Conservation (phyloP, 495 filamentous ascomycete genomes). For the Hyphodiscus hymeniophilus region DNA sequence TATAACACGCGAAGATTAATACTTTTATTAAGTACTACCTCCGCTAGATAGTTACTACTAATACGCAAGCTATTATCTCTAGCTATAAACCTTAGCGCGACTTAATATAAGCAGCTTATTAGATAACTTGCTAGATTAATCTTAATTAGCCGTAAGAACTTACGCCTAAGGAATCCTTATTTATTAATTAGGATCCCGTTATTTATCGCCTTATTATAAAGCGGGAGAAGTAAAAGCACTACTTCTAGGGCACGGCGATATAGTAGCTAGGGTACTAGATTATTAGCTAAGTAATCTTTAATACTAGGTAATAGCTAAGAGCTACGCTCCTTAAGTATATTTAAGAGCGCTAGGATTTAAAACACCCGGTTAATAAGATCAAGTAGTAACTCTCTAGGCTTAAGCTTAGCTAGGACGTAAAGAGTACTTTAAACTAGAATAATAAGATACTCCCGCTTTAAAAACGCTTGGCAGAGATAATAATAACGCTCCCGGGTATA, state of each 20-base stretch:
- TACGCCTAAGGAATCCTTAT: slow-evolving; percentile 23
- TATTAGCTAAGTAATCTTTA: slow-evolving; percentile 22
- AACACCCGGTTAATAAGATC: slow-evolving; percentile 27
- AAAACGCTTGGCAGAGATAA: slow-evolving; percentile 26
- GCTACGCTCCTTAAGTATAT: slow-evolving; percentile 24
- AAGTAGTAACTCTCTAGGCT: slow-evolving; percentile 22
- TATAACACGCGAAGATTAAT: slow-evolving; percentile 27
- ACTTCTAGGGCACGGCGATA: slow-evolving; percentile 17
- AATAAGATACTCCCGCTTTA: slow-evolving; percentile 20
- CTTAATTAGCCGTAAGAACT: slow-evolving; percentile 27
- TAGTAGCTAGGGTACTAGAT: slow-evolving; percentile 24
- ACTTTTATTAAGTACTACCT: slow-evolving; percentile 32
- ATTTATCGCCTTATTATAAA: slow-evolving; percentile 19
- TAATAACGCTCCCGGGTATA: slow-evolving; percentile 26
- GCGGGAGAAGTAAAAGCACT: slow-evolving; percentile 19
- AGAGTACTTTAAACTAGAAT: slow-evolving; percentile 10
- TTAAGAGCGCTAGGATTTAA: slow-evolving; percentile 22
- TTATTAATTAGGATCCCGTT: slow-evolving; percentile 22
- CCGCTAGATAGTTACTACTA: slow-evolving; percentile 24
- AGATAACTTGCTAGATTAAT: slow-evolving; percentile 29
- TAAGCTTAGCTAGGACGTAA: slow-evolving; percentile 21
- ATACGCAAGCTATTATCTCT: slow-evolving; percentile 27
- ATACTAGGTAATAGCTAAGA: slow-evolving; percentile 21
- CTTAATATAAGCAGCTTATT: slow-evolving; percentile 27
- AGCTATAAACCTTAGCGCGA: slow-evolving; percentile 27